A percentile compares a stretch with the other conserved stretches of the same genome.
phyloP scores from a whole-genome alignment of 129 eudicot species.

The carrot (Daucus carota) region DNA sequence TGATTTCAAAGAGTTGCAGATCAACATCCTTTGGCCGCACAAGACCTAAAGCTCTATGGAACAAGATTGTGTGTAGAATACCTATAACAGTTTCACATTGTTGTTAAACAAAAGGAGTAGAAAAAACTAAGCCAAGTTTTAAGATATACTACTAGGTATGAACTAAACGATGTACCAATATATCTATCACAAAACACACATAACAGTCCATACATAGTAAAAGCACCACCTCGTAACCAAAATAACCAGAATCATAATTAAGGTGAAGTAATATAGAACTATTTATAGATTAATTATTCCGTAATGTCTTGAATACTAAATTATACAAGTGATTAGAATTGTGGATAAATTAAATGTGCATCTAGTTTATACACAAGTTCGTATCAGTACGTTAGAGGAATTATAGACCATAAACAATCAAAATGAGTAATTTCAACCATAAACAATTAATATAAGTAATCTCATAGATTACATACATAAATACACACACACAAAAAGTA shows the following conservation, averaged over 20 bases:
- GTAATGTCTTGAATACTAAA: neutral
- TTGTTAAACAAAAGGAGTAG: constrained; percentile 1
- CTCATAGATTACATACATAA: neutral
- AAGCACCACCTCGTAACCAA: neutral
- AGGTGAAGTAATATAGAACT: neutral
- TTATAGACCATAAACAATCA: neutral
- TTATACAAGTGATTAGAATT: neutral
- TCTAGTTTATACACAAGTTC: neutral
- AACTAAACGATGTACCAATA: neutral
- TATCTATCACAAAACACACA: neutral
- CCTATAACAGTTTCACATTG: constrained; percentile 44
- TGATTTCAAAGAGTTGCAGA: constrained; percentile 83
- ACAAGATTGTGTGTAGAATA: constrained; percentile 80
- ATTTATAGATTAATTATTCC: neutral
- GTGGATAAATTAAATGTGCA: neutral
- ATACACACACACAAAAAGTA: neutral
- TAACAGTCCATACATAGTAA: neutral
- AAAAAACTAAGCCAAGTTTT: neutral
- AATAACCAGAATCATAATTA: neutral
- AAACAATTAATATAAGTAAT: neutral
- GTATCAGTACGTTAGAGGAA: neutral
- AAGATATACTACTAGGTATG: neutral
- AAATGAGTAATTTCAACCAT: neutral
- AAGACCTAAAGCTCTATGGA: constrained; percentile 95
- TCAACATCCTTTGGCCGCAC: constrained; percentile 96